Percentiles rank a stretch among this genome's conserved stretches.
These are phyloP conservation scores for Neurospora pannonica DNA, from an alignment of 495 filamentous ascomycete genomes.

Conservation along the genomic window DNA sequence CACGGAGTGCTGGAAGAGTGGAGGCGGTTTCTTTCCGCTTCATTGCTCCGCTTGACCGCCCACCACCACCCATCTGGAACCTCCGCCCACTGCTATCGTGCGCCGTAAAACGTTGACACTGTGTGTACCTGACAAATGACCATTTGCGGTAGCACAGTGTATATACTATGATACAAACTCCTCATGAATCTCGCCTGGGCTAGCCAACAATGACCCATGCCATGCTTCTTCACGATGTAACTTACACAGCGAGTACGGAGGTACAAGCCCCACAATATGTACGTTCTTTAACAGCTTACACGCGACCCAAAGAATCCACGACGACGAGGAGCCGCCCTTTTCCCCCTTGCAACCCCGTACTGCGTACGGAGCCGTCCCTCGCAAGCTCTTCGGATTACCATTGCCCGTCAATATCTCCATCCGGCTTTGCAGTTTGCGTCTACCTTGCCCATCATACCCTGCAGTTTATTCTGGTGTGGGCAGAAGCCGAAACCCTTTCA, in stretches of 20 bases:
- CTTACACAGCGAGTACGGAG: background rate
- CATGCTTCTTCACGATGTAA: background rate
- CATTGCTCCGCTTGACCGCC: slow-evolving; percentile 27
- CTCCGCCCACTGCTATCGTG: background rate
- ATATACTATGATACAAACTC: background rate
- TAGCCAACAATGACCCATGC: background rate
- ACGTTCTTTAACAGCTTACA: background rate
- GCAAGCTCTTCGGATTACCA: background rate
- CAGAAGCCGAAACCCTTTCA: slow-evolving; percentile 22
- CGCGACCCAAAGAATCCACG: background rate
- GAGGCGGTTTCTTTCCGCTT: slow-evolving; percentile 9
- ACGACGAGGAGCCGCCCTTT: background rate
- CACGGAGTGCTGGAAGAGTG: background rate
- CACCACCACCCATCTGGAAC: slow-evolving; percentile 2
- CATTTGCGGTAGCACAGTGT: background rate
- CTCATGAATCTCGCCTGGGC: background rate
- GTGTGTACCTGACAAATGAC: background rate
- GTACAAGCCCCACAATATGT: background rate
- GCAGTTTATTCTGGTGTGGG: background rate
- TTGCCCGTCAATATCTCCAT: background rate
- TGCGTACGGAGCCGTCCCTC: background rate
- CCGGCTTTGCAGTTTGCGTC: slow-evolving; percentile 1
- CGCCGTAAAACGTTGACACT: background rate
- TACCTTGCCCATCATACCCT: slow-evolving; percentile 2
- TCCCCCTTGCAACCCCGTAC: slow-evolving; percentile 11